Evolutionary conservation across 2,329 filamentous ascomycete species (phyloP).

Genomic region (Hypocreales sp.): DNA sequence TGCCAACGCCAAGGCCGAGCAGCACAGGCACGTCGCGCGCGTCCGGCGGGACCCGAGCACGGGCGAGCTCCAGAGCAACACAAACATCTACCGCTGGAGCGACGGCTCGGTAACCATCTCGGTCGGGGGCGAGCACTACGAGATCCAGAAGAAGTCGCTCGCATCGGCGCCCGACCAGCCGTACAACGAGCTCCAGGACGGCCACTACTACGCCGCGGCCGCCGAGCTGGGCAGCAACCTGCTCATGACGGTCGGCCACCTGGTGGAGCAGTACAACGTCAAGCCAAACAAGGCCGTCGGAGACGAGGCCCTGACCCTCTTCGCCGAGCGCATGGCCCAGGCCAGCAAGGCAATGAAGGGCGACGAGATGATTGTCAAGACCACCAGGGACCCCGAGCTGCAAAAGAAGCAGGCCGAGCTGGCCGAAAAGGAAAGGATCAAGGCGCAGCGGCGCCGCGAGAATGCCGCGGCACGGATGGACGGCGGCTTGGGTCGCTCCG

Average conservation of each 20-base stretch:
- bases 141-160: conserved; percentile 54
- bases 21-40: conserved; percentile 50
- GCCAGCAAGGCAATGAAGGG: conserved; percentile 40
- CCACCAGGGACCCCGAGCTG: conserved; percentile 60
- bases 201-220: conserved; percentile 61
- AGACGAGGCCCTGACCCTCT: conserved; percentile 54
- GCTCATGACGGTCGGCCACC: conserved; percentile 58
- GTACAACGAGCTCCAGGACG: conserved; percentile 53
- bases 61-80: conserved; percentile 56
- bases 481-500: conserved; percentile 34
- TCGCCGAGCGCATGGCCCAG: conserved; percentile 52
- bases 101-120: conserved; percentile 64
- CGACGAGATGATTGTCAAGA: conserved; percentile 52
- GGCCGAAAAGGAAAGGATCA: conserved; percentile 58
- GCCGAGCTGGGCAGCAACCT: conserved; percentile 53
- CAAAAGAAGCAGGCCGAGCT: conserved; percentile 59
- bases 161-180: conserved; percentile 44
- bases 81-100: conserved; percentile 61
- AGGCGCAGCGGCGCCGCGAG: conserved; percentile 49
- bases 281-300: conserved; percentile 50
- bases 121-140: conserved; percentile 63
- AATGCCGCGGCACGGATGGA: conserved; percentile 50
- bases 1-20: conserved; percentile 34
- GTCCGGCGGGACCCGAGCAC: conserved; percentile 54
- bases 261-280: conserved; percentile 57